Evolutionary conservation across 192 early-diverging fungal genomes (phyloP).

Genomic region (Oehlia diaphana): DNA sequence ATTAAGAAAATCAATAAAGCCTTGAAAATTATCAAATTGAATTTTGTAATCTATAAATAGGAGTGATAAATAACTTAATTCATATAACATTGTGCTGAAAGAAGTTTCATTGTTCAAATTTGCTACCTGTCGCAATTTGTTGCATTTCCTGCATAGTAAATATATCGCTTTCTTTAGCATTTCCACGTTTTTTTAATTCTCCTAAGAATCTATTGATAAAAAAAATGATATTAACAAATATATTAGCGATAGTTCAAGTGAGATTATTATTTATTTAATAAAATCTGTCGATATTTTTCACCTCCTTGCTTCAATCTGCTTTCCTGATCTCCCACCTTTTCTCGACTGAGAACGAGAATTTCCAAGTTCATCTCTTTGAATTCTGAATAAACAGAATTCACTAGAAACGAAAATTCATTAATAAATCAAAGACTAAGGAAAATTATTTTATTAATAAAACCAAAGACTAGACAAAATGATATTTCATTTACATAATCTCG

Average conservation of each 20-base stretch:
- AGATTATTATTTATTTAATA: not conserved
- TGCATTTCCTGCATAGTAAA: conserved; percentile 69
- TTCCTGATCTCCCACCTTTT: conserved; percentile 23
- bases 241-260: not conserved
- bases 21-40: conserved; percentile 58
- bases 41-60: conserved; percentile 47
- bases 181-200: conserved; percentile 57
- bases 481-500: conserved; percentile 70
- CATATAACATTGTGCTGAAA: too few species aligned
- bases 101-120: not conserved
- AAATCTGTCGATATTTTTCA: not conserved
- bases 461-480: not conserved
- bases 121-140: conserved; percentile 50
- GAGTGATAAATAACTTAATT: not conserved
- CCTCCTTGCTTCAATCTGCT: conserved; percentile 31
- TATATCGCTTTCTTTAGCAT: conserved; percentile 61
- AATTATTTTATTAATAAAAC: not conserved
- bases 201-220: conserved; percentile 52
- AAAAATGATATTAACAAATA: not conserved
- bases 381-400: conserved; percentile 63
- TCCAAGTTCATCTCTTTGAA: conserved; percentile 32
- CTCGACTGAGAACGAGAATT: conserved; percentile 1
- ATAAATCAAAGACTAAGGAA: conserved; percentile 12
- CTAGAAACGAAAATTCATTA: conserved; percentile 56
- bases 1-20: conserved; percentile 72